Evolutionary conservation across 23 red algal species (phyloP).

Genomic region (Gracilaria caudata): DNA sequence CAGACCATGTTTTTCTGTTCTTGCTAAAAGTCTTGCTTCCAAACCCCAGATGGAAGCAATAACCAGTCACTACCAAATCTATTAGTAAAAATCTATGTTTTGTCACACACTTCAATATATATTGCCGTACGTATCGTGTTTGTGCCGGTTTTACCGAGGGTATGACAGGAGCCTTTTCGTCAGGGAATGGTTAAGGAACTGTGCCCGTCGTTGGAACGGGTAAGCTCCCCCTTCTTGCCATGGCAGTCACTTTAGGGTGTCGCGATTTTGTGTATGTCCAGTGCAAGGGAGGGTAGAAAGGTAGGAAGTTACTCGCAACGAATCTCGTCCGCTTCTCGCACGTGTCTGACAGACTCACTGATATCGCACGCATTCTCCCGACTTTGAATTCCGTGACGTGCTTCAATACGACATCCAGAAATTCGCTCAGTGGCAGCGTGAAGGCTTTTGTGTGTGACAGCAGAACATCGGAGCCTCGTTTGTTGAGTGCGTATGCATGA

Average conservation of each 20-base stretch:
- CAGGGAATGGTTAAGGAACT: neutral
- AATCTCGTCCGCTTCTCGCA: neutral
- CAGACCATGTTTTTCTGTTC: neutral
- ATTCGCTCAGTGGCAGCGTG: constrained; percentile 6
- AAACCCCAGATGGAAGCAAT: constrained; percentile 22
- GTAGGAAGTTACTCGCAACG: neutral
- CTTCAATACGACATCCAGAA: neutral
- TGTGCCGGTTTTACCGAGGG: too few relatives aligned
- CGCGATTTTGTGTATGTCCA: constrained; percentile 10
- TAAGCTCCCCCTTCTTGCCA: too few relatives aligned
- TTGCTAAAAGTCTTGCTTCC: constrained; percentile 71
- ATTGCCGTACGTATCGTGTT: too few relatives aligned
- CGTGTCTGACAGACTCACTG: neutral
- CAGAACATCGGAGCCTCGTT: neutral
- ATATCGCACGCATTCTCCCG: neutral
- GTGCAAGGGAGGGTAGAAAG: constrained; percentile 20
- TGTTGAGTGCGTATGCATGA: constrained; percentile 7
- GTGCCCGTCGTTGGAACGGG: neutral
- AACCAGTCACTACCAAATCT: constrained; percentile 3
- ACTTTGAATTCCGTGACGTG: neutral
- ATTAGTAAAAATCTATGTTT: constrained; percentile 14
- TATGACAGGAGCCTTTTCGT: too few relatives aligned
- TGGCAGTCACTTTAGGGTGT: neutral
- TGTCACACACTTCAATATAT: neutral
- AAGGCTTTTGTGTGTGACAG: neutral